Evolutionary conservation across 345 rosid species (phyloP).

Genomic region (Barbarea vulgaris): DNA sequence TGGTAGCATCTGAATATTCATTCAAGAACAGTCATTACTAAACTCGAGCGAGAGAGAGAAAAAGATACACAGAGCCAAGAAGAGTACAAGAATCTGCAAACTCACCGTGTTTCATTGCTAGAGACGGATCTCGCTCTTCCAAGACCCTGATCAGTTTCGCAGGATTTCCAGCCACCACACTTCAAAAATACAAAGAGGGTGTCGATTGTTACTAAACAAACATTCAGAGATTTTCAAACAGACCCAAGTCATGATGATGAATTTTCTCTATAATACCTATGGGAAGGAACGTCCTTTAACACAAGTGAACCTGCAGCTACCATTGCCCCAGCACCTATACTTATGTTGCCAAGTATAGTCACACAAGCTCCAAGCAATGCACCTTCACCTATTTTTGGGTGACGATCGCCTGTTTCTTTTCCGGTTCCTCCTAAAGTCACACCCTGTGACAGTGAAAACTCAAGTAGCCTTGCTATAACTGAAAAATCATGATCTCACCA

Average conservation of each 20-base stretch:
- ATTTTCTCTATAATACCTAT: slow-evolving; percentile 30
- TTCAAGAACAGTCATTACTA: neutral
- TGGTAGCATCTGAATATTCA: slow-evolving; percentile 35
- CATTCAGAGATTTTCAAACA: neutral
- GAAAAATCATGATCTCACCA: neutral
- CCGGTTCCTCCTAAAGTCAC: slow-evolving; percentile 93
- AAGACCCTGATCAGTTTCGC: slow-evolving; percentile 70
- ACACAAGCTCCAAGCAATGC: slow-evolving; percentile 82
- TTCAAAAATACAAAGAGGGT: slow-evolving; percentile 32
- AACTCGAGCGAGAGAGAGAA: neutral
- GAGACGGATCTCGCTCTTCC: slow-evolving; percentile 47
- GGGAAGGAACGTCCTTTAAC: slow-evolving; percentile 59
- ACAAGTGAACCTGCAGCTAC: slow-evolving; percentile 88
- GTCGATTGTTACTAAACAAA: slow-evolving; percentile 2
- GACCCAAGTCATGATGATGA: neutral
- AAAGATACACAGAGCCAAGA: neutral
- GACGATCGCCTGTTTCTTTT: slow-evolving; percentile 78
- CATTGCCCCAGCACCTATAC: slow-evolving; percentile 85
- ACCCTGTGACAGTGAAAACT: slow-evolving; percentile 48
- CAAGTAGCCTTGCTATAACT: slow-evolving; percentile 1
- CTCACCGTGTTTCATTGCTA: slow-evolving; percentile 39
- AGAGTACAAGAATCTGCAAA: slow-evolving; percentile 6
- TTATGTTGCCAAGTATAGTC: slow-evolving; percentile 79
- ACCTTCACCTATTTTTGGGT: slow-evolving; percentile 87
- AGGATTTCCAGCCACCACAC: slow-evolving; percentile 88